Evolutionary conservation across 768 basidiomycete species (phyloP).

Genomic region (Erythrobasidium yunnanense): DNA sequence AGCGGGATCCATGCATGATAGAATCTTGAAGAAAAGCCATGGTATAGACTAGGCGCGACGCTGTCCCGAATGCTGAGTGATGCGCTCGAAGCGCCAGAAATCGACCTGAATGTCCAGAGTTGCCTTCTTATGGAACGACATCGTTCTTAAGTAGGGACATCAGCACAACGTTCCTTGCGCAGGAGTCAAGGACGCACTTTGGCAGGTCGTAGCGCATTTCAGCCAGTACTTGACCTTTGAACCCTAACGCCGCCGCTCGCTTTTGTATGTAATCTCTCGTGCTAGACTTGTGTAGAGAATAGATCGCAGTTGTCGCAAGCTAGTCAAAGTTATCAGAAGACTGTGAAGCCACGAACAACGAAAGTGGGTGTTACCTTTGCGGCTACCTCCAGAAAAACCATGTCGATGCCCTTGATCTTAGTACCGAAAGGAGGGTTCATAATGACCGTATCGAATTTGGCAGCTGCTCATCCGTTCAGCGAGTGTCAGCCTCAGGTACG

Average conservation of each 20-base stretch:
- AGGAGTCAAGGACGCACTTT: background rate
- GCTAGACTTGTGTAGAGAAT: slow-evolving; percentile 29
- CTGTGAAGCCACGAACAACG: background rate
- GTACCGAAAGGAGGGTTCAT: slow-evolving; percentile 36
- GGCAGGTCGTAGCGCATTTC: slow-evolving; percentile 34
- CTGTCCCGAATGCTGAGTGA: too few relatives aligned
- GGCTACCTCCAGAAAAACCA: slow-evolving; percentile 37
- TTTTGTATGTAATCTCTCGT: slow-evolving; percentile 24
- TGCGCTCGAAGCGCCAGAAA: slow-evolving; percentile 25
- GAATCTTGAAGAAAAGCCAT: too few relatives aligned
- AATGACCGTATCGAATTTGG: slow-evolving; percentile 29
- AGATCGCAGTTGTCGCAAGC: slow-evolving; percentile 36
- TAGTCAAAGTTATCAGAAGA: background rate
- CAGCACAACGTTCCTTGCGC: background rate
- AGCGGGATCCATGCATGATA: too few relatives aligned
- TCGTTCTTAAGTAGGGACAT: slow-evolving; percentile 28
- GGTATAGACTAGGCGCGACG: too few relatives aligned
- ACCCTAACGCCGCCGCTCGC: background rate
- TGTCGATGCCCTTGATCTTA: slow-evolving; percentile 37
- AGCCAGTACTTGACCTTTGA: slow-evolving; percentile 11
- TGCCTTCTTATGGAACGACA: slow-evolving; percentile 38
- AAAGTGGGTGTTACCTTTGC: slow-evolving; percentile 25
- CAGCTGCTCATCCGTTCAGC: background rate
- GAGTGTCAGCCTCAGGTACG: background rate
- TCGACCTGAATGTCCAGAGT: slow-evolving; percentile 35